Evolutionary conservation across 148 eudicot species (phyloP), one percentile per base, ranked within the genome.

Genomic region (Hydrangea macrophylla): DNA sequence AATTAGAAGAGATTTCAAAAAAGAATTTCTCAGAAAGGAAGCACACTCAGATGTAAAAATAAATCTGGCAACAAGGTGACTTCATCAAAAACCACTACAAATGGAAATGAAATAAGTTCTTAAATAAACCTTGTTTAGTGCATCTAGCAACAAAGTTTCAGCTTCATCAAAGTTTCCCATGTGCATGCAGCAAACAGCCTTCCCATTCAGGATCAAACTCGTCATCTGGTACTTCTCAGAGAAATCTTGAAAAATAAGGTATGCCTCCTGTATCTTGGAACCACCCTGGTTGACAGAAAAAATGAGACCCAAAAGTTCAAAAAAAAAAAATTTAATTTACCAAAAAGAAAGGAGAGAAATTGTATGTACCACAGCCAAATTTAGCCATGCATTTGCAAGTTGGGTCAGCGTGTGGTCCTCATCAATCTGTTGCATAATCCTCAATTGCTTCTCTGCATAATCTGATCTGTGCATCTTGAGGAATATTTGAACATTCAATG

Each of bases 101-200:
- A 27, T 25, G 25, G 12, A 62, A 53, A 32, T 27, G 7, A 54
- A 22, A 17, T 1, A 15, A 51, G 1, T 20, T 11, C 15, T 18
- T 51, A 66, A 39, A 57, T 20, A 69, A 75, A 75, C 98, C 95
- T 88, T 93, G 90, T 90, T 93, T 56, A 93, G 70, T 55, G 98
- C 98, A 66, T 93, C 98, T 45, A 93, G 95, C 70, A 93, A 82
- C 33, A 88, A 79, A n/a, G 90, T 77, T 70, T 93, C 98, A 60
- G 98, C 98, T 77, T 93, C 96, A 58, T 88, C 96, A 65, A 88
- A 90, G 66, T 90, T 88, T 22, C 95, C 98, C 95, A 90, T 93
- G 73, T 90, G 98, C 92, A 93, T 86, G 82, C 98, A 90, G 75
- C 98, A 90, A 64, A 93, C 95, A 72, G 98, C 39, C 9, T 36